Percentiles rank a stretch among this genome's conserved stretches.
Evolutionary conservation across 768 basidiomycete species (phyloP).

Genomic region (Lanmaoa rubissima): DNA sequence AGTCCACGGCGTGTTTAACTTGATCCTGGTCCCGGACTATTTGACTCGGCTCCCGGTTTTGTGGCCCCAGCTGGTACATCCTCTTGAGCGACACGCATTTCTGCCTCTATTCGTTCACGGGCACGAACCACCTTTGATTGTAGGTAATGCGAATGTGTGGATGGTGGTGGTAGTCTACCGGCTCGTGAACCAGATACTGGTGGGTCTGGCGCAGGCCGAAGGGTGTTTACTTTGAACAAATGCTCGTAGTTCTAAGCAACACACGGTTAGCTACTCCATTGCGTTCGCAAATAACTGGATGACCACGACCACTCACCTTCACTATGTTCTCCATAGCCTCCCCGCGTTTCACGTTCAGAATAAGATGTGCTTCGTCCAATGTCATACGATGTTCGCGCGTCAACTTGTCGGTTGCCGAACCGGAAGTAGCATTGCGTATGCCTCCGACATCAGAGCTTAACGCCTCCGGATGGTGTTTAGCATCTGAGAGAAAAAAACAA

Average conservation of each 20-base stretch:
- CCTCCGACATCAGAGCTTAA: slow-evolving; percentile 71
- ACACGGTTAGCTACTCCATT: not conserved
- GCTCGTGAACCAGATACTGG: slow-evolving; percentile 38
- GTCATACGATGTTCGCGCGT: slow-evolving; percentile 91
- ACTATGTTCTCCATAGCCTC: slow-evolving; percentile 66
- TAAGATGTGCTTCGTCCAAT: slow-evolving; percentile 89
- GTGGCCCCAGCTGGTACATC: slow-evolving; percentile 11
- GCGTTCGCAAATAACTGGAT: not conserved
- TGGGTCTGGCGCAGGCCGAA: slow-evolving; percentile 52
- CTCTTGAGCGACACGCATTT: slow-evolving; percentile 41
- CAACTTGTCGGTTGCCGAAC: slow-evolving; percentile 75
- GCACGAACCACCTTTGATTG: slow-evolving; percentile 98
- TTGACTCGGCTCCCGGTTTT: slow-evolving; percentile 21
- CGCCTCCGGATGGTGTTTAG: slow-evolving; percentile 73
- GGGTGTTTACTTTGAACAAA: slow-evolving; percentile 86
- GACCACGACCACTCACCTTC: slow-evolving; percentile 52
- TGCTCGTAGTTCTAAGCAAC: slow-evolving; percentile 80
- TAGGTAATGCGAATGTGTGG: slow-evolving; percentile 81
- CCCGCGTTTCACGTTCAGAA: slow-evolving; percentile 82
- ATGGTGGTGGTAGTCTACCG: slow-evolving; percentile 42
- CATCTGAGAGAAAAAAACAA: slow-evolving; percentile 54
- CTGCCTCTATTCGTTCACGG: slow-evolving; percentile 92
- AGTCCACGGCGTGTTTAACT: slow-evolving; percentile 16
- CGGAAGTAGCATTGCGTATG: slow-evolving; percentile 68
- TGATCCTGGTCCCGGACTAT: slow-evolving; percentile 18